Percentiles rank a stretch among this genome's conserved stretches.
phyloP scores from a whole-genome alignment of 306 rosid genomes.

The Trichosanthes cucumerina region DNA sequence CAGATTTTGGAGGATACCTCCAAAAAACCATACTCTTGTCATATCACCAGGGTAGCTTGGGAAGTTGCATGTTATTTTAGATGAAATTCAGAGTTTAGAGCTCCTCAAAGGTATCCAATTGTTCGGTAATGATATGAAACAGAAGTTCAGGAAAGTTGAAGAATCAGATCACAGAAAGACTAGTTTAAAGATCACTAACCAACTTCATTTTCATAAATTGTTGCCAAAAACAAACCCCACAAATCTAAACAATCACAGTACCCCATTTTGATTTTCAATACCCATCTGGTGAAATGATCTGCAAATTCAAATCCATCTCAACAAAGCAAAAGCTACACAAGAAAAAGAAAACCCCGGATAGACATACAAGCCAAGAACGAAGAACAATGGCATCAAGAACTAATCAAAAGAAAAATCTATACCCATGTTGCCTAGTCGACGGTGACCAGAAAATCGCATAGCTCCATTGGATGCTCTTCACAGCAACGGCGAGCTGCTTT shows the following conservation, averaged over 20 bases:
- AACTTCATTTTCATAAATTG: not conserved
- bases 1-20: not conserved
- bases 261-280: not conserved
- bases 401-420: not conserved
- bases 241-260: not conserved
- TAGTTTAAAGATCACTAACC: not conserved
- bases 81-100: not conserved
- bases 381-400: not conserved
- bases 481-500: slow-evolving; percentile 64
- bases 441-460: slow-evolving; percentile 82
- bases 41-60: not conserved
- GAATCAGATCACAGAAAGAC: not conserved
- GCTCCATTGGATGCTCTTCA: slow-evolving; percentile 80
- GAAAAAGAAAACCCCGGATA: not conserved
- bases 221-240: not conserved
- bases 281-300: not conserved
- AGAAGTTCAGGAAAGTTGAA: not conserved
- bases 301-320: not conserved
- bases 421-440: slow-evolving; percentile 61
- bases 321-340: not conserved
- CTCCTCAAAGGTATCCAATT: not conserved
- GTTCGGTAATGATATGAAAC: not conserved
- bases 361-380: not conserved
- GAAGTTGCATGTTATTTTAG: not conserved
- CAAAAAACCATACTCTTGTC: not conserved